These are phyloP conservation scores for Kodamaea alishanica DNA, from an alignment of 1,139 yeast genomes.

Conservation along the genomic window DNA sequence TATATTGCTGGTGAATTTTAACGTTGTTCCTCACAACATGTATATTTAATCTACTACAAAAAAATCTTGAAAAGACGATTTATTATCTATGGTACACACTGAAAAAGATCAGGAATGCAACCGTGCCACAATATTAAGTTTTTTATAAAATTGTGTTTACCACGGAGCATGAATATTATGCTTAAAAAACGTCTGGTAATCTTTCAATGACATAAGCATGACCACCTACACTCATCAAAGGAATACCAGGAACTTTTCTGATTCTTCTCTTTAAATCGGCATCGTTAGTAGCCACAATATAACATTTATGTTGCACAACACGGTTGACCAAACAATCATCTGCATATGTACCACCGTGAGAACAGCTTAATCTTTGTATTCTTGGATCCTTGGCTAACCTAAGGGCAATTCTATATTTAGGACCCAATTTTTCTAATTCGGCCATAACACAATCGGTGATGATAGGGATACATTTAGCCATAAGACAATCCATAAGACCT, in stretches of 20 bases:
- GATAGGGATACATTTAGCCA: conserved; percentile 93
- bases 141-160: not conserved
- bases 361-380: conserved; percentile 78
- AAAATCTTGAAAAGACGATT: not conserved
- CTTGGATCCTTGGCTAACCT: conserved; percentile 92
- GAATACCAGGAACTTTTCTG: conserved; percentile 95
- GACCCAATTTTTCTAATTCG: conserved; percentile 92
- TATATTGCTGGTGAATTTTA: too few species aligned
- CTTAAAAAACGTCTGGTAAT: conserved; percentile 84
- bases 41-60: too few species aligned
- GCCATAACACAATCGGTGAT: conserved; percentile 98
- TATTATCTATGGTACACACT: conserved; percentile 2
- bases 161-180: not conserved
- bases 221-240: conserved; percentile 93
- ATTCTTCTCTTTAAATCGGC: conserved; percentile 94
- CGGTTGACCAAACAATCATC: conserved; percentile 95
- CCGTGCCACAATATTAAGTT: not conserved
- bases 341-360: conserved; percentile 95
- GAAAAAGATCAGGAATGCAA: not conserved
- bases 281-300: conserved; percentile 96
- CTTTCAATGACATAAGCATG: conserved; percentile 91
- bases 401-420: conserved; percentile 88
- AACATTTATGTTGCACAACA: conserved; percentile 93
- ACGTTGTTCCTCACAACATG: too few species aligned
- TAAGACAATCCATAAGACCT: conserved; percentile 93